Base-by-base conservation (phyloP, 2,329 filamentous ascomycete genomes). In the Thelonectria olida region DNA sequence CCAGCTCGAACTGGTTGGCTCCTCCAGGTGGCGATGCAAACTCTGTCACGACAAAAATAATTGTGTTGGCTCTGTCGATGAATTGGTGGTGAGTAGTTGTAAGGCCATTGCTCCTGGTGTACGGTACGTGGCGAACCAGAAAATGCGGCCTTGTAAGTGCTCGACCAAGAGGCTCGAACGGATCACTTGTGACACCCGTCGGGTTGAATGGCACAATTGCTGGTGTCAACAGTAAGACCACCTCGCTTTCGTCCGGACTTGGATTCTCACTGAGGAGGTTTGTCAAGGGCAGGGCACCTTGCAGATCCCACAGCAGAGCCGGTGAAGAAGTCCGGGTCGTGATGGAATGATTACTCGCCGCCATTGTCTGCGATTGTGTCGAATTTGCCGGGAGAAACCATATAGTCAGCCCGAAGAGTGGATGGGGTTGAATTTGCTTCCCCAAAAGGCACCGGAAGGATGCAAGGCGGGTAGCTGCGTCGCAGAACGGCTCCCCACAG, bases 161-260 rank as follows among this genome's bases (percentile, higher is more conserved):
- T 63, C 84, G 83, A 19, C 91, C 91, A 17, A 94, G 79, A 13
- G 85, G 83, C 74, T 93, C 90, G 71, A 93, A 93, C 0, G 91
- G 91, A 72, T 94, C 91, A 68, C 77, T 81, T 44, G 75, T 76
- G 61, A 80, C 79, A 44, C 76, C 68, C 65, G 76, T 76, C 61
- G 75, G 76, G 67, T 76, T 79, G 63, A 78, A 72, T 47, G 81
- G 85, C 20, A 81, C 73, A 31, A 85, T 82, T 23, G 84, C 82
- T 2, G 88, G 87, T 6, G 88, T 88, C 31, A 90, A 74, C 47
- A 89, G 82, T 51, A 91, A 78, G n/a, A 90, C 77, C n/a, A 85
- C 74, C 65, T 87, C 84, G 54, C 80, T 79, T 47, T 84, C 78
- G 38, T 45, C 41, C 22, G 25, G 41, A 45, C 6, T 25, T 8